phyloP scores from a whole-genome alignment of 805 yeast species.

The Komagataella ulmi region DNA sequence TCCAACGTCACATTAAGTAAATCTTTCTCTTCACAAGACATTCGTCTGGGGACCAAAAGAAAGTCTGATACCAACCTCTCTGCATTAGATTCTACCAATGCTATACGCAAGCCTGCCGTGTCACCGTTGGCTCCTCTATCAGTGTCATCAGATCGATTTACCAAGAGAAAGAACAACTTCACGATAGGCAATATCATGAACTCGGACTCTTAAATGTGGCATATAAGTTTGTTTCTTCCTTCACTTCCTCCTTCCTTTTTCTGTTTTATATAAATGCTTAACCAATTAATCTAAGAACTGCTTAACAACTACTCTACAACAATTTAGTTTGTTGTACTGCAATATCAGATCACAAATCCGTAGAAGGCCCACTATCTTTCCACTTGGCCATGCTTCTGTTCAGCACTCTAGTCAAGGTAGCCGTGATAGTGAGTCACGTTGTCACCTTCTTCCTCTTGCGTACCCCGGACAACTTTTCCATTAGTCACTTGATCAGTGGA shows the following conservation, averaged over 20 bases:
- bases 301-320: background rate
- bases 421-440: background rate
- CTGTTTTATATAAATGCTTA: background rate
- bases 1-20: background rate
- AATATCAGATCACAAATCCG: background rate
- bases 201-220: background rate
- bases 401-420: background rate
- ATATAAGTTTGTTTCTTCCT: background rate
- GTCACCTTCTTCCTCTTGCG: background rate
- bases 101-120: background rate
- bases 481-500: background rate
- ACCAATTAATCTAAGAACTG: background rate
- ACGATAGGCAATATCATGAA: background rate
- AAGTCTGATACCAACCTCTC: background rate
- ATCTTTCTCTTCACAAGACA: background rate
- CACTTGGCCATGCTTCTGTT: background rate
- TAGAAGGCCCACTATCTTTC: background rate
- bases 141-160: background rate
- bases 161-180: background rate
- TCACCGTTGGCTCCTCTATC: background rate
- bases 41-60: background rate
- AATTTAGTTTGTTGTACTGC: background rate
- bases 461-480: background rate
- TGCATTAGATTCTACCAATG: background rate
- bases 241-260: background rate